Evolutionary conservation across 2,329 filamentous ascomycete species (phyloP).

Genomic region (Exophiala aquamarina): DNA sequence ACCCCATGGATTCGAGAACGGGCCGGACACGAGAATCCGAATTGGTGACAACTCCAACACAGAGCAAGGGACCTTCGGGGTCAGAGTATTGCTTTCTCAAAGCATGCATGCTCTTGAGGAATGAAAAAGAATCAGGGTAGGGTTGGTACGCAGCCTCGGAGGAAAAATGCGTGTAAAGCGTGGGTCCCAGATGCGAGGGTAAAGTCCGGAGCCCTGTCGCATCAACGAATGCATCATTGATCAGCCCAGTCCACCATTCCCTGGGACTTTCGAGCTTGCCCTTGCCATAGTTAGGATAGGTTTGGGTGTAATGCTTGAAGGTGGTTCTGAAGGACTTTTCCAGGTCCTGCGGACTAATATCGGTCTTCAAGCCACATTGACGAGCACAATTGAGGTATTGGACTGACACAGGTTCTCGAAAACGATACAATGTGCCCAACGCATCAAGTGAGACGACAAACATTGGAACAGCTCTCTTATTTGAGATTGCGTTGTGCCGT

Average conservation of each 20-base stretch:
- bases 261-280: constrained; percentile 36
- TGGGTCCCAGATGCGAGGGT: constrained; percentile 35
- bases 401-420: constrained; percentile 37
- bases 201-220: constrained; percentile 27
- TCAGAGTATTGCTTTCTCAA: constrained; percentile 20
- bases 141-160: constrained; percentile 41
- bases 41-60: constrained; percentile 47
- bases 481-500: constrained; percentile 3
- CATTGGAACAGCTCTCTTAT: constrained; percentile 4
- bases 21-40: constrained; percentile 45
- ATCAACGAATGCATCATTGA: constrained; percentile 37
- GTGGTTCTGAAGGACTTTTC: constrained; percentile 37
- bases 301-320: constrained; percentile 34
- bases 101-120: constrained; percentile 35
- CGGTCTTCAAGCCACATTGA: constrained; percentile 33
- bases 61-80: constrained; percentile 32
- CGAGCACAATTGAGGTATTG: constrained; percentile 43
- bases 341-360: constrained; percentile 28
- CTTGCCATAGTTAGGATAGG: constrained; percentile 46
- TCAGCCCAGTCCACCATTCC: constrained; percentile 47
- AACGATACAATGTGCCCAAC: constrained; percentile 46
- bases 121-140: constrained; percentile 40
- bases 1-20: constrained; percentile 40
- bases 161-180: constrained; percentile 41
- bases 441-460: constrained; percentile 47